phyloP scores from a whole-genome alignment of 768 basidiomycete species.

The Daedaleopsis nitida region DNA sequence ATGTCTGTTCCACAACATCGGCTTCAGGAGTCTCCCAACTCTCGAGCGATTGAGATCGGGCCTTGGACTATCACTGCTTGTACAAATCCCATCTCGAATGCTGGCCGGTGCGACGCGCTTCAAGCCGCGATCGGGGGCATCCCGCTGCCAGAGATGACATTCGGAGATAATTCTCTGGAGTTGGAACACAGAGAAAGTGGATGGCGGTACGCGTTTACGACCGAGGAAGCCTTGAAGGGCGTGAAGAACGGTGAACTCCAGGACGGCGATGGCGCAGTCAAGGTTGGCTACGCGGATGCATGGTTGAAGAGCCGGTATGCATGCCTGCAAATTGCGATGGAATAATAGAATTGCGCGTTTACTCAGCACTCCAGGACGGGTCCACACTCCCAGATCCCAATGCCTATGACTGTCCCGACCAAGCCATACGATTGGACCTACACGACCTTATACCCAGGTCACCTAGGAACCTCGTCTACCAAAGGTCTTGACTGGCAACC shows the following conservation, averaged over 20 bases:
- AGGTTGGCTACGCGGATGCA: constrained; percentile 91
- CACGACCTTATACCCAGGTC: constrained; percentile 84
- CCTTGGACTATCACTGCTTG: constrained; percentile 72
- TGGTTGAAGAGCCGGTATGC: constrained; percentile 89
- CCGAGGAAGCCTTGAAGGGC: constrained; percentile 62
- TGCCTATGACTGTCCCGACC: constrained; percentile 71
- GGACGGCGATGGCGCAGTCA: constrained; percentile 87
- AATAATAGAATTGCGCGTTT: not conserved
- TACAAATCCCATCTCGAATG: constrained; percentile 80
- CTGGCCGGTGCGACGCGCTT: constrained; percentile 69
- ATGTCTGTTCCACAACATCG: constrained; percentile 60
- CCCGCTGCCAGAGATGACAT: constrained; percentile 96
- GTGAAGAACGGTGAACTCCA: constrained; percentile 79
- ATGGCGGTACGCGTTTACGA: constrained; percentile 67
- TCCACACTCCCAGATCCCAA: constrained; percentile 60
- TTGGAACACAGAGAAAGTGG: constrained; percentile 66
- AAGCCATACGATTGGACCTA: constrained; percentile 99
- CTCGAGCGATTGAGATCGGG: constrained; percentile 65
- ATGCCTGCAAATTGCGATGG: not conserved
- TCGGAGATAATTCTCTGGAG: constrained; percentile 78
- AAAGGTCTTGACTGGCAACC: constrained; percentile 45
- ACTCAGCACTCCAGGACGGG: constrained; percentile 59
- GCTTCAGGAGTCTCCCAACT: constrained; percentile 68
- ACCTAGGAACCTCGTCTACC: constrained; percentile 31
- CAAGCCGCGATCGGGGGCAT: constrained; percentile 62